A percentile compares a stretch with the other conserved stretches of the same genome.
Evolutionary conservation across 2,329 filamentous ascomycete species (phyloP).

Genomic region (Calonectria pseudoreteaudii): DNA sequence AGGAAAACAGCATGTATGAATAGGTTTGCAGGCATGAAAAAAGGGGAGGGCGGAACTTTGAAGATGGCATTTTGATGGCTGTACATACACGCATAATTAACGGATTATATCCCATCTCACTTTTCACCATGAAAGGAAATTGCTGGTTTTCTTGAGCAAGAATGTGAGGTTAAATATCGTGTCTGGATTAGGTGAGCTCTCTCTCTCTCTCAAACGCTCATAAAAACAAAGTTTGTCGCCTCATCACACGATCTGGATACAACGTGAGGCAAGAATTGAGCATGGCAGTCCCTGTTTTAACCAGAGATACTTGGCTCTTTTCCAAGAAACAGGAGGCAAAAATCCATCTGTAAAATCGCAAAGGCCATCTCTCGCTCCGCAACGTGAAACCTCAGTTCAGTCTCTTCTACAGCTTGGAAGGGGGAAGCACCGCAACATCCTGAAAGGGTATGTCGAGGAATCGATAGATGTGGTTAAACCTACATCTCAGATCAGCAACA

Average conservation of each 20-base stretch:
- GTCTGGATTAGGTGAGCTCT: neutral
- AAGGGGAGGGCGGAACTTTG: neutral
- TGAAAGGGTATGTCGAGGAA: conserved; percentile 72
- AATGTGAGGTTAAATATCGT: neutral
- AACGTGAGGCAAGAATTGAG: too few relatives aligned
- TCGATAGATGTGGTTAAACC: conserved; percentile 77
- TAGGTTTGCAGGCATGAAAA: conserved; percentile 22
- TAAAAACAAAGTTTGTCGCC: neutral
- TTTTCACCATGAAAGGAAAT: conserved; percentile 2
- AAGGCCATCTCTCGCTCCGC: neutral
- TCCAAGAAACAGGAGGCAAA: neutral
- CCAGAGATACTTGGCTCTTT: neutral
- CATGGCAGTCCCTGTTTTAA: neutral
- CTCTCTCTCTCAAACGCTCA: neutral
- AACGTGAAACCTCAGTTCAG: neutral
- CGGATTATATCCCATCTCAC: conserved; percentile 33
- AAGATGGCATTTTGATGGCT: conserved; percentile 25
- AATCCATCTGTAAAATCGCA: neutral
- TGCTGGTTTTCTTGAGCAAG: neutral
- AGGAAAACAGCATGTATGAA: conserved; percentile 35
- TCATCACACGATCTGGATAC: neutral
- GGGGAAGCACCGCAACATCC: conserved; percentile 56
- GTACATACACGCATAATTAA: conserved; percentile 33
- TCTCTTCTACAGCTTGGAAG: conserved; percentile 50
- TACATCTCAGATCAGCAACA: conserved; percentile 40